Conservation (phyloP, 2,329 filamentous ascomycete species). For the Verticillium klebahnii region DNA sequence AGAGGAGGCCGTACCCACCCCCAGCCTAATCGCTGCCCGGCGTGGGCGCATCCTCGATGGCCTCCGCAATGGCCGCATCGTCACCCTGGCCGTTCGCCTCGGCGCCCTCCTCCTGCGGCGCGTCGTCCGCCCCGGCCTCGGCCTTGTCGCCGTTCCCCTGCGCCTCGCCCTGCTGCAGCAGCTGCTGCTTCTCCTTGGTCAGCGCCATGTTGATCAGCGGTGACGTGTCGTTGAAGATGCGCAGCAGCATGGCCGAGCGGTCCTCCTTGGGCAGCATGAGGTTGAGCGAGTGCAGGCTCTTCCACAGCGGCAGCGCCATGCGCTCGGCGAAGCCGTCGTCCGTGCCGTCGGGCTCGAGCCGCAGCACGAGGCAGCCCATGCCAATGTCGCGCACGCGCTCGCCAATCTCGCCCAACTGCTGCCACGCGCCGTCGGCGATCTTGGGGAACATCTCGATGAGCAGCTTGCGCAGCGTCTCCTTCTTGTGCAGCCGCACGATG, state of each 20-base stretch:
- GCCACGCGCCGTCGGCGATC: slow-evolving; percentile 69
- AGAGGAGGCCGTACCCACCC: neutral
- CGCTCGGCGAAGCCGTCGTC: slow-evolving; percentile 61
- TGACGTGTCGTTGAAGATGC: slow-evolving; percentile 85
- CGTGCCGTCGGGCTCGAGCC: slow-evolving; percentile 70
- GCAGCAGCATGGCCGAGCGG: slow-evolving; percentile 81
- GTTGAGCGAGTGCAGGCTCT: slow-evolving; percentile 86
- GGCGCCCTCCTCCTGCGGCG: neutral
- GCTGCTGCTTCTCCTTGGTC: slow-evolving; percentile 38
- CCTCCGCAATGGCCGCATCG: neutral
- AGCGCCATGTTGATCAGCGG: slow-evolving; percentile 70
- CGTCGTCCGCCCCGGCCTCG: neutral
- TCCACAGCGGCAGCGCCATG: slow-evolving; percentile 90
- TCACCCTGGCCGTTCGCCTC: neutral
- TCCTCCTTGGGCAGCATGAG: slow-evolving; percentile 99
- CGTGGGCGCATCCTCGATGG: slow-evolving; percentile 1
- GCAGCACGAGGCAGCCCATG: slow-evolving; percentile 89
- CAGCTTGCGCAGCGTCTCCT: slow-evolving; percentile 75
- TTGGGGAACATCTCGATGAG: slow-evolving; percentile 97
- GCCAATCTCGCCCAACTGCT: slow-evolving; percentile 80
- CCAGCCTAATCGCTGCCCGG: neutral
- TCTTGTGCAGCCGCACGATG: slow-evolving; percentile 68
- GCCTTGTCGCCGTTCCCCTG: neutral
- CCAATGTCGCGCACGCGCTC: slow-evolving; percentile 72
- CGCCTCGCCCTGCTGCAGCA: neutral